phyloP scores from a whole-genome alignment of 2,329 filamentous ascomycete genomes.

The Fusarium napiforme region DNA sequence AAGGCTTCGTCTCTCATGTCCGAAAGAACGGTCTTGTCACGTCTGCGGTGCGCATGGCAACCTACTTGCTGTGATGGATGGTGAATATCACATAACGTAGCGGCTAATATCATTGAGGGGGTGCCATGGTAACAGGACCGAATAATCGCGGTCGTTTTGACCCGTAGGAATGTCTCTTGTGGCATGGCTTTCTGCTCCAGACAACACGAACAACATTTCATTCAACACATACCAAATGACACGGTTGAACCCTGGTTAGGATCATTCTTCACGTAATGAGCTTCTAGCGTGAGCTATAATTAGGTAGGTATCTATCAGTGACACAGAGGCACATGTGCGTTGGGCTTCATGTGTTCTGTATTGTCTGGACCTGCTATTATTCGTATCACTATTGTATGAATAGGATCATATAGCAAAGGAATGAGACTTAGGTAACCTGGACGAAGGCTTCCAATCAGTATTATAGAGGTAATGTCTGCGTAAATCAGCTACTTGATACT shows the following conservation, averaged over 20 bases:
- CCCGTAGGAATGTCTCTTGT: slow-evolving; percentile 29
- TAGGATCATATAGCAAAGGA: not conserved
- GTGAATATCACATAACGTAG: slow-evolving; percentile 15
- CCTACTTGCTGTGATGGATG: slow-evolving; percentile 1
- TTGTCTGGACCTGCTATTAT: not conserved
- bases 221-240: slow-evolving; percentile 18
- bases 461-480: not conserved
- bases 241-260: not conserved
- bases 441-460: not conserved
- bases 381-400: not conserved
- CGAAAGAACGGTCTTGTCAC: not conserved
- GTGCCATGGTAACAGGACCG: slow-evolving; percentile 31
- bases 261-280: not conserved
- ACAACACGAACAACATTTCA: slow-evolving; percentile 3
- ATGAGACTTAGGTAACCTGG: not conserved
- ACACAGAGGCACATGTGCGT: slow-evolving; percentile 15
- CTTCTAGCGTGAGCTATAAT: slow-evolving; percentile 20
- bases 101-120: slow-evolving; percentile 16
- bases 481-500: not conserved
- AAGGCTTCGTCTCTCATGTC: not conserved
- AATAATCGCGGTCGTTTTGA: slow-evolving; percentile 12
- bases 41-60: not conserved
- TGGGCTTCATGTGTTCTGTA: not conserved
- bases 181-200: not conserved
- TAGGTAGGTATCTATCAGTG: not conserved